Evolutionary conservation across 73 alveolate genomes (phyloP).

Genomic region (Paramecium primaurelia): DNA sequence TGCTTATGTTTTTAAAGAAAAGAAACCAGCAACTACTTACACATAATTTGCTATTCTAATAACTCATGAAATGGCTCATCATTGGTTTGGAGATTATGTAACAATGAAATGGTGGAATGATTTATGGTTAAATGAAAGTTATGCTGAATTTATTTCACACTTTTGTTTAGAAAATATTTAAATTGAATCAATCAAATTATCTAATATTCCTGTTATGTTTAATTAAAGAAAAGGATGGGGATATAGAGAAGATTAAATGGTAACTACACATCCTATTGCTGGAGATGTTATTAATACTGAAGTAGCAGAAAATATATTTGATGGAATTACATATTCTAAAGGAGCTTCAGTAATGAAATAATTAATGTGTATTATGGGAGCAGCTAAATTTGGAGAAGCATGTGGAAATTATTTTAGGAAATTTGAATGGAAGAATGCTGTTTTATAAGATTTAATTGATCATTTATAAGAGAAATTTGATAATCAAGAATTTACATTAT

Average conservation of each 20-base stretch:
- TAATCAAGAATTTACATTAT: slow-evolving; percentile 5
- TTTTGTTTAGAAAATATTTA: slow-evolving; percentile 34
- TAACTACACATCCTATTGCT: slow-evolving; percentile 92
- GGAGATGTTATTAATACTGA: slow-evolving; percentile 86
- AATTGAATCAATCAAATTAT: slow-evolving; percentile 22
- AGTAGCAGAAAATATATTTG: slow-evolving; percentile 93
- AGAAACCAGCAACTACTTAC: slow-evolving; percentile 51
- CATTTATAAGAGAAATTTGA: slow-evolving; percentile 72
- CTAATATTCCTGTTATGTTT: slow-evolving; percentile 53
- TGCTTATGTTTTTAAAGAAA: slow-evolving; percentile 80
- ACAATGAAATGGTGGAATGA: slow-evolving; percentile 97
- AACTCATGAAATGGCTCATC: slow-evolving; percentile 90
- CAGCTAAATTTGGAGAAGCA: slow-evolving; percentile 86
- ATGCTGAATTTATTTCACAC: slow-evolving; percentile 74
- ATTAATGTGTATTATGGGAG: slow-evolving; percentile 86
- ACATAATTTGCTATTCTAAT: slow-evolving; percentile 75
- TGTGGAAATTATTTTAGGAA: slow-evolving; percentile 77
- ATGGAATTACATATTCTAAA: slow-evolving; percentile 95
- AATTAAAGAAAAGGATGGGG: slow-evolving; percentile 61
- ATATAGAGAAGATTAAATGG: slow-evolving; percentile 77
- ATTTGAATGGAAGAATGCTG: slow-evolving; percentile 85
- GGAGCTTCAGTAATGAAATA: slow-evolving; percentile 92
- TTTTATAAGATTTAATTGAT: slow-evolving; percentile 85
- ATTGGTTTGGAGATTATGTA: slow-evolving; percentile 94
- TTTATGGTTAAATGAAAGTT: slow-evolving; percentile 89